These are phyloP conservation scores for Globisporangium irregulare DNA, from an alignment of 352 stramenopile species.

Conservation along the genomic window DNA sequence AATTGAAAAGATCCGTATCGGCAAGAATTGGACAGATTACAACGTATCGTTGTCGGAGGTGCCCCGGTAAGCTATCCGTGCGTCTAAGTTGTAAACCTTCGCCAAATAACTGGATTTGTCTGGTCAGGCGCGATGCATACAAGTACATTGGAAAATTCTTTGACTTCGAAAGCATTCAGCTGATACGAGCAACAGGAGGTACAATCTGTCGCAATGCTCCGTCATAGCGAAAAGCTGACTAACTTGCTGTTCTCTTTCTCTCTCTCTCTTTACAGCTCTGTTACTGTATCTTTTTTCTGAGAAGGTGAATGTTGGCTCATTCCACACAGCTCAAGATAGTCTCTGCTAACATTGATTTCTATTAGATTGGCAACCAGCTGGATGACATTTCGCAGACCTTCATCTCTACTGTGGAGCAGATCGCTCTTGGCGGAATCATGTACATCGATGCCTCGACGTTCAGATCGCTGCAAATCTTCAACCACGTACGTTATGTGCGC, in stretches of 20 bases:
- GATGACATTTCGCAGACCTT: conserved; percentile 52
- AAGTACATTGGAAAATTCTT: conserved; percentile 76
- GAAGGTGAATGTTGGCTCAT: conserved; percentile 40
- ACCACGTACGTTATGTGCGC: conserved; percentile 35
- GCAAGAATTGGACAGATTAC: conserved; percentile 29
- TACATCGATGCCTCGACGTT: conserved; percentile 70
- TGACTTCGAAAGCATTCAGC: conserved; percentile 69
- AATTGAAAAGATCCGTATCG: conserved; percentile 68
- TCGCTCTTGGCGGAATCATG: conserved; percentile 77
- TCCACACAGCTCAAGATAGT: background rate
- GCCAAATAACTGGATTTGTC: background rate
- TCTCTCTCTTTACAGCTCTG: conserved; percentile 38
- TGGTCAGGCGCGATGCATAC: conserved; percentile 50
- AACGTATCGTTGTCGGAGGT: conserved; percentile 24
- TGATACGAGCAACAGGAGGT: conserved; percentile 79
- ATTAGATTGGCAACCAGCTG: conserved; percentile 80
- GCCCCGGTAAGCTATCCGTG: conserved; percentile 16
- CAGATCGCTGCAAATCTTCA: conserved; percentile 83
- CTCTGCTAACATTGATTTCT: background rate
- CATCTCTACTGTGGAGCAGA: conserved; percentile 58
- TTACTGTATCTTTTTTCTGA: conserved; percentile 60
- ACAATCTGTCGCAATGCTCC: background rate
- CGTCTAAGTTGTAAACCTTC: background rate
- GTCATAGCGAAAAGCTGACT: background rate
- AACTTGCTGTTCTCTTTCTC: background rate